A percentile compares a stretch with the other conserved stretches of the same genome.
phyloP scores from a whole-genome alignment of 202 grass and related monocot species.

The Eragrostis tef region DNA sequence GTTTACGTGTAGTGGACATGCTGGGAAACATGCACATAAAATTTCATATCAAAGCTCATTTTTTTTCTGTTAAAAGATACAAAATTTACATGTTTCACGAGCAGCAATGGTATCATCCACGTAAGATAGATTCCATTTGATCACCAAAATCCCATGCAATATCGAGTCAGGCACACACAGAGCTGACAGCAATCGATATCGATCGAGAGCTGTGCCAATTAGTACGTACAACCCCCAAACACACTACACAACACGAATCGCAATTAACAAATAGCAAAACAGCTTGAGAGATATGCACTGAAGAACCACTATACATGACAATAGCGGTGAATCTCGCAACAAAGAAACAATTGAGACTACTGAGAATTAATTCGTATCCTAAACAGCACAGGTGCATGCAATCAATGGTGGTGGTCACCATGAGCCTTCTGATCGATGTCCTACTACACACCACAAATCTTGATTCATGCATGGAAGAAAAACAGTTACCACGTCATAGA shows the following conservation, averaged over 20 bases:
- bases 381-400: constrained; percentile 12
- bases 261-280: background rate
- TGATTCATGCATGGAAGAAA: background rate
- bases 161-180: background rate
- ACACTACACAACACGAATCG: constrained; percentile 1
- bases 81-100: no score
- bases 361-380: constrained; percentile 15
- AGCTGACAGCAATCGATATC: background rate
- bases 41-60: no score
- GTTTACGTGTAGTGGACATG: no score
- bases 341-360: constrained; percentile 15
- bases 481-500: background rate
- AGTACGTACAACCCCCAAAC: background rate
- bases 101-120: no score
- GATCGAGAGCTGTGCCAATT: background rate
- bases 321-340: constrained; percentile 25
- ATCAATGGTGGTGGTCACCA: constrained; percentile 17
- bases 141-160: constrained; percentile 1
- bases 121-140: constrained; percentile 15
- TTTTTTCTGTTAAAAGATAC: no score
- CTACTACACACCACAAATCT: background rate
- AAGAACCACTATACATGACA: constrained; percentile 13
- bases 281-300: background rate
- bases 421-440: background rate
- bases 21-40: no score